Evolutionary conservation across 257 asterid species (phyloP), one percentile per base, ranked within the genome.

Genomic region (Jacaranda copaia): DNA sequence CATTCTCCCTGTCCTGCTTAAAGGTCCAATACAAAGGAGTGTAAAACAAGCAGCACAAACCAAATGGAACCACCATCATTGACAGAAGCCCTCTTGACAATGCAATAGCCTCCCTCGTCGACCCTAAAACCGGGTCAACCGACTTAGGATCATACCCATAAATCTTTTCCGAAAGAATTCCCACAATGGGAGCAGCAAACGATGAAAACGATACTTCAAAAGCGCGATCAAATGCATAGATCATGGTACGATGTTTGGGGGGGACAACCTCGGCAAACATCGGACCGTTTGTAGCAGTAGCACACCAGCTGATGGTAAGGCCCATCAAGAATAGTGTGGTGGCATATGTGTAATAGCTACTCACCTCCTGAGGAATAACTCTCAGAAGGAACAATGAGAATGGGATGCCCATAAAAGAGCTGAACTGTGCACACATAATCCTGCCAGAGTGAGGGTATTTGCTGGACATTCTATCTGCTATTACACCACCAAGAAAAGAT

Each of bases 201-300:
- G 99, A 95, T 36, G 99, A 90, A 68, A 95, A 95, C 2, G 99
- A 93, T 14, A 87, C 96, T 72, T 95, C 99, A 38, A 93, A 93
- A 0, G 98, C 98, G 2, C 97, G 96, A 66, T 95, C 99, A 63
- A 93, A 91, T 10, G 99, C 99, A 45, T 93, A 95, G 8, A 95
- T 90, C 99, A 95, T 95, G 49, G 99, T 95, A 9, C 97, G 97
- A 68, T 95, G 94, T 68, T 80, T 93, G 71, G 97, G 67, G 11
- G 99, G 98, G 84, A 93, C 99, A 20, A 95, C 97, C 87, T 95
- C 98, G 3, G 98, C 99, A 45, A 95, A 95, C 97, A 95, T 91
- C 1, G 98, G 99, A 43, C 92, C 98, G 57, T 93, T 95, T 3
- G 97, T 79, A 38, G 98, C 99, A 1, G 97, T 91, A n/a, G 91